Base-by-base conservation (phyloP, 2,329 filamentous ascomycete species). In the Aspergillus japonicus region DNA sequence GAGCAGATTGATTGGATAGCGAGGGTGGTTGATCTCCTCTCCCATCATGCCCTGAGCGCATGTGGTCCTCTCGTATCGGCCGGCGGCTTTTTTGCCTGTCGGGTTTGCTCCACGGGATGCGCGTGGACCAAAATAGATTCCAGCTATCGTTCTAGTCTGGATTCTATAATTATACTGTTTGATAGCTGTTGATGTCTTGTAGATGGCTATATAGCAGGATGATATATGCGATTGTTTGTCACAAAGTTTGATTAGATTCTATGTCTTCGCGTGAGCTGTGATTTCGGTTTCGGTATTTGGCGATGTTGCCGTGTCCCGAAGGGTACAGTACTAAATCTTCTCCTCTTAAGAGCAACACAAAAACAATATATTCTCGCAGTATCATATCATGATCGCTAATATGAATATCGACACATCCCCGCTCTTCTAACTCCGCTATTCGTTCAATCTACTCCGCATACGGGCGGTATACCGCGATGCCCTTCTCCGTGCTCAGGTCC, bases 401-500 rank as follows among this genome's bases (percentile, higher is more conserved):
- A 44, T 19, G 8, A 35, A 6, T 44, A 16, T 44, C 39, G 39
- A 44, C 39, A 44, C 39, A 44, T 12, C 33, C 12, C 11, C 14
- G 16, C 5, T 16, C 16, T 19, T 23, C 23, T 8, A 16, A 44
- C 39, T 44, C 14, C 39, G 19, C 39, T 16, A 19, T 8, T 16
- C 16, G 6, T 19, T 19, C n/a, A 23, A 8, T 56, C 59, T 62
- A 76, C 62, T 77, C 75, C 7, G 72, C 69, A 64, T 72, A 83
- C 7, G 82, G 79, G 47, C 77, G 78, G 71, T 82, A 85, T 42
- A 81, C 69, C 49, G 81, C 76, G 65, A 85, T 65, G 16, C 73
- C 76, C 56, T 78, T 76, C 16, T 70, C 64, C 21, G 80, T 78
- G 55, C 73, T 71, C 50, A 83, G 77, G 49, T 81, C 75, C 12